Percentiles rank a stretch among this genome's conserved stretches.
Evolutionary conservation across 495 filamentous ascomycete genomes (phyloP).

Genomic region (Penicillium salamii): DNA sequence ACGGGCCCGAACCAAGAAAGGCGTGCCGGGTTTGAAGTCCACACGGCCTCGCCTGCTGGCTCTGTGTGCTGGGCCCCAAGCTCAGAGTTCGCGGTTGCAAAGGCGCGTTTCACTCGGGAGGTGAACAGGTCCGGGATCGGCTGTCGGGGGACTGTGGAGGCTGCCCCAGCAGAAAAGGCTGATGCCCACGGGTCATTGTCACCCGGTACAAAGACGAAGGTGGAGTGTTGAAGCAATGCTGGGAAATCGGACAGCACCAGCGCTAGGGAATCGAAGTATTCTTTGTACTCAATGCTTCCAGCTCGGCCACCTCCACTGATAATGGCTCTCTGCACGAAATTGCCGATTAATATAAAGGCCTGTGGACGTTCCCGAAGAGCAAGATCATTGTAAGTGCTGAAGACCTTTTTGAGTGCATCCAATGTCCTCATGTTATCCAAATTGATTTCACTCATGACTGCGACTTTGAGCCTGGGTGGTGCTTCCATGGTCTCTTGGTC

Average conservation of each 20-base stretch:
- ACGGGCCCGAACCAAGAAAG: slow-evolving; percentile 78
- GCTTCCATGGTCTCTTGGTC: slow-evolving; percentile 26
- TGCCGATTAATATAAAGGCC: slow-evolving; percentile 76
- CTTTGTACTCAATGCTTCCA: slow-evolving; percentile 88
- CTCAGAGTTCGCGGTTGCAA: slow-evolving; percentile 71
- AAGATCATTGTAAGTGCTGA: slow-evolving; percentile 60
- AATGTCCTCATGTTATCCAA: slow-evolving; percentile 77
- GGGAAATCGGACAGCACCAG: slow-evolving; percentile 82
- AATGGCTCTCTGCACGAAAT: slow-evolving; percentile 73
- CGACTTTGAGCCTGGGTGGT: slow-evolving; percentile 50
- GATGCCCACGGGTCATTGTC: slow-evolving; percentile 95
- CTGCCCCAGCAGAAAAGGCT: slow-evolving; percentile 79
- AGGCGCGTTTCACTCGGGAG: slow-evolving; percentile 72
- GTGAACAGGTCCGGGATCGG: slow-evolving; percentile 84
- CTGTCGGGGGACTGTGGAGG: slow-evolving; percentile 68
- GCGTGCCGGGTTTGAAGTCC: slow-evolving; percentile 82
- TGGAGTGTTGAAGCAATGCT: slow-evolving; percentile 70
- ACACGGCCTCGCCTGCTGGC: slow-evolving; percentile 68
- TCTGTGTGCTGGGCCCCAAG: slow-evolving; percentile 38
- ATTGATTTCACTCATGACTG: slow-evolving; percentile 77
- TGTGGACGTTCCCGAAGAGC: slow-evolving; percentile 59
- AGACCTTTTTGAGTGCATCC: slow-evolving; percentile 71
- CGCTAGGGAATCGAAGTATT: slow-evolving; percentile 85
- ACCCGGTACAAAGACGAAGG: slow-evolving; percentile 89
- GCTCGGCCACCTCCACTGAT: slow-evolving; percentile 62